These are phyloP conservation scores for Gracilaria vermiculophylla DNA, from an alignment of 23 red algal genomes.

Conservation along the genomic window DNA sequence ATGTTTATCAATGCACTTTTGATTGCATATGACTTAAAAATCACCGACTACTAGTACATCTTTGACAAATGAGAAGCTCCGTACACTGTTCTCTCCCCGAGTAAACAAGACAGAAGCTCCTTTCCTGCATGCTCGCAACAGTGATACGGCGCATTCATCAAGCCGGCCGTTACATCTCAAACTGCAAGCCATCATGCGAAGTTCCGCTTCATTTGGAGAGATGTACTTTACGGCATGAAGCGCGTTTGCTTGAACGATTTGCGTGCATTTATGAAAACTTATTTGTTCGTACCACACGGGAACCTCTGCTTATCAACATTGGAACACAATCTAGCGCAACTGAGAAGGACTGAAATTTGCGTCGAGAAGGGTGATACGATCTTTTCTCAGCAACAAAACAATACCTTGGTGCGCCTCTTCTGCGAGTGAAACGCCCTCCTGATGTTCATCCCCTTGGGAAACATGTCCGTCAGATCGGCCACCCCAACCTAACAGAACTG, in stretches of 20 bases:
- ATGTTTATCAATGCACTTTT: slow-evolving; percentile 9
- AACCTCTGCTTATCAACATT: background rate
- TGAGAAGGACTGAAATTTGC: slow-evolving; percentile 31
- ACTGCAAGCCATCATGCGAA: slow-evolving; percentile 20
- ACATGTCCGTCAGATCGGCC: slow-evolving; percentile 38
- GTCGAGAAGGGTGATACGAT: slow-evolving; percentile 20
- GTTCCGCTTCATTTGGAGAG: slow-evolving; percentile 70
- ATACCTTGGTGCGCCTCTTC: background rate
- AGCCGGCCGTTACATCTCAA: background rate
- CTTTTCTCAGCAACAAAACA: background rate
- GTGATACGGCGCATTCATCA: background rate
- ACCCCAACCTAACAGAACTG: slow-evolving; percentile 15
- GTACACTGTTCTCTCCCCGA: slow-evolving; percentile 7
- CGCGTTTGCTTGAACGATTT: slow-evolving; percentile 20
- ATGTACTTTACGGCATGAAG: slow-evolving; percentile 40
- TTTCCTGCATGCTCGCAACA: background rate
- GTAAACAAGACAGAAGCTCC: slow-evolving; percentile 15
- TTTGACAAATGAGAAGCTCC: background rate
- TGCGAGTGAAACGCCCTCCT: slow-evolving; percentile 4
- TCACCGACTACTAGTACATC: background rate
- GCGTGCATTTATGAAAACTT: slow-evolving; percentile 43
- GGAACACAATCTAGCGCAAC: slow-evolving; percentile 1
- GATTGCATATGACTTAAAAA: background rate
- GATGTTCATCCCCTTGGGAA: slow-evolving; percentile 8
- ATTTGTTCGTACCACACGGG: slow-evolving; percentile 70